Evolutionary conservation across 208 protist species (phyloP), one percentile per base, ranked within the genome.

Genomic region (Trypanosoma platydactyli): DNA sequence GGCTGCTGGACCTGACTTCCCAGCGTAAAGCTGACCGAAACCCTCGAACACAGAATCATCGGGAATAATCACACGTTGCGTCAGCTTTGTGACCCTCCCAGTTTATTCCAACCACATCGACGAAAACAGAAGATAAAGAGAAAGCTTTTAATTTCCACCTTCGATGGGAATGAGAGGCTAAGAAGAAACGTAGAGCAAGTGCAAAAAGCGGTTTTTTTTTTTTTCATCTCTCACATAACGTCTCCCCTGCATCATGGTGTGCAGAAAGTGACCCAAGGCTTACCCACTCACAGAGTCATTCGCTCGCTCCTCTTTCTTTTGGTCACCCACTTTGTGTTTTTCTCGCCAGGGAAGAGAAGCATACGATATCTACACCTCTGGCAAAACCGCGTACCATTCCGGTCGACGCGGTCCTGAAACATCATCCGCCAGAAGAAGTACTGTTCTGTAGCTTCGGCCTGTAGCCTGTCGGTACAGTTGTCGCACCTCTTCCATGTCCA

Each of bases 381-480:
- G 49, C 20, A 67, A n/a, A 62, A 63, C 24, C 0, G 64, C 64
- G 44, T 70, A 62, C 52, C 64, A 70, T 33, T 70, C 54, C 18
- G 64, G 25, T 16, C n/a, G 45, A 6, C 35, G 12, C 3, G 40
- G 29, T 7, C 30, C 45, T 27, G 25, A 16, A 29, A 55, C 1
- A 0, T 41, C 42, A 24, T 59, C 15, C 0, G 4, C 20, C 35
- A 73, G n/a, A 1, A 65, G 12, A 0, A 22, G 27, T 50, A 44
- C 24, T 9, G 53, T 45, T 42, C 9, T 41, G 40, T 71, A 76
- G 0, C 48, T 51, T 0, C 64, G 64, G 5, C 55, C 64, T 22
- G 73, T 87, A 6, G 52, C 44, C 33, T 56, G 22, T 52, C 74
- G 60, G 73, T 84, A 84, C 25, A 88, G 59, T 6, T 73, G 18